Evolutionary conservation across 306 rosid genomes (phyloP).

Genomic region (apple (Malus domestica)): ASM211411v1 NC_041794.1:37083001-37083500

Average conservation of each 20-base stretch:
- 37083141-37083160: slow-evolving; percentile 7
- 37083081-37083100: slow-evolving; percentile 76
- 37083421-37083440: slow-evolving; percentile 10
- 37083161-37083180: not conserved
- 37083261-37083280: slow-evolving; percentile 47
- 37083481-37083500: slow-evolving; percentile 42
- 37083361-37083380: slow-evolving; percentile 75
- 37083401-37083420: slow-evolving; percentile 4
- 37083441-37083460: slow-evolving; percentile 12
- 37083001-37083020: slow-evolving; percentile 71
- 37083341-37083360: slow-evolving; percentile 69
- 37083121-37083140: slow-evolving; percentile 58
- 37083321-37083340: slow-evolving; percentile 78
- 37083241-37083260: slow-evolving; percentile 1
- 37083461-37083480: not conserved
- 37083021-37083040: slow-evolving; percentile 92
- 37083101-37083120: slow-evolving; percentile 83
- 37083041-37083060: slow-evolving; percentile 77
- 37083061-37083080: slow-evolving; percentile 64
- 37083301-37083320: slow-evolving; percentile 83
- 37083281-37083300: slow-evolving; percentile 64
- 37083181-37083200: not conserved
- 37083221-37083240: not conserved
- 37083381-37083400: slow-evolving; percentile 10
- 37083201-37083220: not conserved